Base-by-base conservation (phyloP, 1,139 yeast species). In the Candida freyschussii region DNA sequence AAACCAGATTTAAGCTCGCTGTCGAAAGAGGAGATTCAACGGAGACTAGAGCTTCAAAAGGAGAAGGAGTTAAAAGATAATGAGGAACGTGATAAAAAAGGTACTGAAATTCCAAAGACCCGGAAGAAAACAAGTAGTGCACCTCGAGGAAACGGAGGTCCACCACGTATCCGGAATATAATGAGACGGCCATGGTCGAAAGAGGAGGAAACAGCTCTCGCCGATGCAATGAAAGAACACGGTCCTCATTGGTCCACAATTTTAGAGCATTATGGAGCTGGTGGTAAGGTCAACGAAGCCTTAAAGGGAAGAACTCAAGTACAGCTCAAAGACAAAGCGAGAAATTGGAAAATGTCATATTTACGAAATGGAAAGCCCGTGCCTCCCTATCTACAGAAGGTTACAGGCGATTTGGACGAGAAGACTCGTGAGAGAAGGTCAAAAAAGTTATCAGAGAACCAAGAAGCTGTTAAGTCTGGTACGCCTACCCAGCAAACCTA, bases 171-270 rank as follows among this genome's bases (percentile, higher is more conserved):
- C 11, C 41, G 53, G 36, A 37, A 44, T 33, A 40, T 50, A 13
- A 49, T 57, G 30, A 59, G 62, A 50, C 48, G 64, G 37, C 78
- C 86, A 6, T 91, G 98, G 98, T 75, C 95, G 0, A 65, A 76
- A 40, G 93, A 80, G 23, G 98, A 91, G 55, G 97, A 91, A 52
- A 77, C 74, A 26, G 94, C 96, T 0, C 65, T 91, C 22, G 65
- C 84, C 29, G 79, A 78, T 39, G 97, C 96, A 0, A 64, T 91
- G 35, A 85, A 82, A 45, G 57, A 57, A 13, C 77, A 80, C 46
- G 98, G 98, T 1, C 94, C 97, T 0, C 85, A 80, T 46, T 91
- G 98, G 98, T 71, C 94, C 1, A 82, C 83, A 36, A 91, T 91
- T 34, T 60, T 87, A 29, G 96, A 85, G 50, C 63, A 82, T 17